These are phyloP conservation scores for Penicillium sp. DNA, from an alignment of 2,329 filamentous ascomycete genomes.

Conservation along the genomic window DNA sequence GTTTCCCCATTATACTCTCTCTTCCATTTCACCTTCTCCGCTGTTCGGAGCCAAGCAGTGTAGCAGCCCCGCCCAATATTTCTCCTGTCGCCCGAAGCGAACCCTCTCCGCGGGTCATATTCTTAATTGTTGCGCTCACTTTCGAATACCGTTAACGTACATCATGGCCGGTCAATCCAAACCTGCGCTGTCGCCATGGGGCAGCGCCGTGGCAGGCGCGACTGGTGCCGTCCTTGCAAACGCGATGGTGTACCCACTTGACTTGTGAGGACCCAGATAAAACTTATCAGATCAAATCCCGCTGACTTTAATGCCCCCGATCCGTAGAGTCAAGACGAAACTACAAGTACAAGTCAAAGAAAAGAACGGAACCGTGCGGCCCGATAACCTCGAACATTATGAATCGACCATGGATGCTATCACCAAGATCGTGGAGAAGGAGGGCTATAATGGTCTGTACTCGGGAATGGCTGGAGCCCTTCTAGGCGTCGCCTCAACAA, in stretches of 20 bases:
- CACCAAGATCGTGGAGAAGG: conserved; percentile 67
- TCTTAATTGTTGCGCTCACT: conserved; percentile 2
- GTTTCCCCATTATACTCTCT: not conserved
- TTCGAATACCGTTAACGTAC: conserved; percentile 2
- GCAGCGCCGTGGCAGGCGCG: conserved; percentile 80
- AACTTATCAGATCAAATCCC: not conserved
- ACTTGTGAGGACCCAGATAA: conserved; percentile 60
- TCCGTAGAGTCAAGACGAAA: conserved; percentile 79
- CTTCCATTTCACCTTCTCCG: not conserved
- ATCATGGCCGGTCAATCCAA: conserved; percentile 54
- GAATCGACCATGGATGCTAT: conserved; percentile 81
- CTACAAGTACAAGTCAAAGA: conserved; percentile 86
- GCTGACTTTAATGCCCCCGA: conserved; percentile 15
- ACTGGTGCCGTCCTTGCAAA: conserved; percentile 91
- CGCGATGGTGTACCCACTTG: conserved; percentile 86
- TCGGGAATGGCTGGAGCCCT: conserved; percentile 78
- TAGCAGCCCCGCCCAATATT: conserved; percentile 16
- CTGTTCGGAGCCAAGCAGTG: conserved; percentile 10
- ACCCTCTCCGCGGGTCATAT: conserved; percentile 2
- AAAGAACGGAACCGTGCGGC: conserved; percentile 38
- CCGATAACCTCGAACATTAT: conserved; percentile 61
- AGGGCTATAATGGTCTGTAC: conserved; percentile 76
- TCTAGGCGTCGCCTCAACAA: conserved; percentile 87
- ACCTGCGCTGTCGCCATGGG: conserved; percentile 76
- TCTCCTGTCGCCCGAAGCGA: conserved; percentile 13